Base-by-base conservation (phyloP, 805 yeast genomes). In the Pichia heedii region DNA sequence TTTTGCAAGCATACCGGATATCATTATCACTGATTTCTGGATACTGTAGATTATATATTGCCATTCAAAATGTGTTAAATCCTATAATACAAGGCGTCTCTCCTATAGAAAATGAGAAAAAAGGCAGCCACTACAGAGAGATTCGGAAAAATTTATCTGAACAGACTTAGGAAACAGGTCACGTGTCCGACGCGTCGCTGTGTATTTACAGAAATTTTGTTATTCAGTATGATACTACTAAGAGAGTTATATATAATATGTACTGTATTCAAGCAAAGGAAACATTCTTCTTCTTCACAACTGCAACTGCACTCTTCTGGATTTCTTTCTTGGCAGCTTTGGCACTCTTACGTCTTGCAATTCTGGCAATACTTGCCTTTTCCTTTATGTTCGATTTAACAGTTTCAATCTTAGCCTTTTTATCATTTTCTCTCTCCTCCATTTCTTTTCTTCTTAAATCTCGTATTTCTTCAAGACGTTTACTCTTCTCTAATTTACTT, bases 401-500 rank as follows among this genome's bases (percentile, higher is more conserved):
- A 44, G 70, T 76, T 50, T 87, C 94, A 36, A 88, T 62, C 58
- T 81, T 81, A 43, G 70, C 73, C 47, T 71, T 66, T 66, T 87
- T 86, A 29, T 67, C 77, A 42, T 74, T 73, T 54, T 90, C 96
- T 58, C 81, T 83, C 59, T 82, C 70, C 60, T 90, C 97, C 50
- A 90, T 76, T 61, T 93, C 97, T 63, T 81, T 73, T 56, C 86
- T 77, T 67, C 84, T 86, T 51, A 87, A 68, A 36, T 87, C 96
- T 57, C 98, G 74, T 46, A 90, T 76, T 53, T 85, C 95, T 62
- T 90, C 97, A 39, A 93, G 70, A 62, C 95, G 80, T 57, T 85
- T 77, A 0, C 95, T 81, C 58, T 85, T 86, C 58, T 90, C 98
- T 44, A 93, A 69, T 63, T 88, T 93, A 52, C 95, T 83, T 56